Evolutionary conservation across 2,329 filamentous ascomycete genomes (phyloP).

Genomic region (Colletotrichum lindemuthianum): DNA sequence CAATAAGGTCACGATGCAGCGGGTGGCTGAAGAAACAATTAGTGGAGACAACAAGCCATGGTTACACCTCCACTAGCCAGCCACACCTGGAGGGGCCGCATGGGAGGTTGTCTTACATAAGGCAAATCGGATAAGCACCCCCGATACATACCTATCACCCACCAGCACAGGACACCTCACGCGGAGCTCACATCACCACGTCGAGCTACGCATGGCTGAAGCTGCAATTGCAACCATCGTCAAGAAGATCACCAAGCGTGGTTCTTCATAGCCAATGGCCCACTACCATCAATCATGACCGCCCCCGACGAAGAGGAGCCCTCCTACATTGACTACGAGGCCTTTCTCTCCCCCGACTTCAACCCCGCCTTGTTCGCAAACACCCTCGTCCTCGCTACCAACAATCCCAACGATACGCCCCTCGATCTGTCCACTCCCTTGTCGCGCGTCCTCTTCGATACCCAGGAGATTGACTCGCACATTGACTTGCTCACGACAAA

Average conservation of each 20-base stretch:
- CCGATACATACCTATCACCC: conserved; percentile 13
- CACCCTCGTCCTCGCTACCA: conserved; percentile 85
- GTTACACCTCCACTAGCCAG: not conserved
- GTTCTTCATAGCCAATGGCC: conserved; percentile 6
- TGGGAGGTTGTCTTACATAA: no score
- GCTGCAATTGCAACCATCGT: not conserved
- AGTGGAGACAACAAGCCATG: not conserved
- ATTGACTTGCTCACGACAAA: conserved; percentile 90
- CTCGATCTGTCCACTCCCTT: conserved; percentile 95
- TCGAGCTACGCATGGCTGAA: not conserved
- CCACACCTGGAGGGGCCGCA: not conserved
- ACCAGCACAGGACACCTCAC: conserved; percentile 26
- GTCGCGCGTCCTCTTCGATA: conserved; percentile 93
- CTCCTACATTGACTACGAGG: conserved; percentile 96
- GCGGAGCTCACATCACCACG: conserved; percentile 6
- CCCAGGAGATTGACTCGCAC: conserved; percentile 95
- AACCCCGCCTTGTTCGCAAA: conserved; percentile 87
- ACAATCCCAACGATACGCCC: conserved; percentile 89
- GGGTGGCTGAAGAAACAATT: conserved; percentile 16
- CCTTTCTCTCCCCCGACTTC: conserved; percentile 87
- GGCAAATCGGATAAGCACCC: no score
- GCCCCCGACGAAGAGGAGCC: conserved; percentile 63
- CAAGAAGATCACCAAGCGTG: not conserved
- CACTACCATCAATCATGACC: conserved; percentile 41
- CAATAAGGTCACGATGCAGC: not conserved